Percentiles rank a stretch among this genome's conserved stretches.
Evolutionary conservation across 2,329 filamentous ascomycete species (phyloP).

Genomic region (Myotisia sp.): DNA sequence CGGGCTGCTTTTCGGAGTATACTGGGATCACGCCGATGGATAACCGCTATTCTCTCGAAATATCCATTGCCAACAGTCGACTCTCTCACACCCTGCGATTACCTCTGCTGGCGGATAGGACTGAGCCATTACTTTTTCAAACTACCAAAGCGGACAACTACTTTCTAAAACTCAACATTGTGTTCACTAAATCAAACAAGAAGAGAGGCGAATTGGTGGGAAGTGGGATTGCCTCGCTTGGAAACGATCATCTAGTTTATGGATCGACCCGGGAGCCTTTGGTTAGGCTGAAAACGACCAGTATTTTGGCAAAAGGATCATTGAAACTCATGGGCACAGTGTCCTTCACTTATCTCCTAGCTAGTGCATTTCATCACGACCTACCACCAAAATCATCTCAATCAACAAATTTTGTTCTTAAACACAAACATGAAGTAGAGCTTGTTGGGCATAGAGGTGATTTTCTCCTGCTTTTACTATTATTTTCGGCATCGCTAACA

Average conservation of each 20-base stretch:
- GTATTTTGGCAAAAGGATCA: constrained; percentile 20
- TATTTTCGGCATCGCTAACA: background rate
- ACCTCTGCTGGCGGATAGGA: constrained; percentile 17
- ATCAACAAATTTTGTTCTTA: no score
- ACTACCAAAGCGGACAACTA: constrained; percentile 9
- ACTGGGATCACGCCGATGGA: no score
- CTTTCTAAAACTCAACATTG: constrained; percentile 9
- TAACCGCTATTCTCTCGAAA: constrained; percentile 8
- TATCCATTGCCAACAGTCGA: constrained; percentile 2
- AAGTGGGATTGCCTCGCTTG: constrained; percentile 19
- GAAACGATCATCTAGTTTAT: constrained; percentile 14
- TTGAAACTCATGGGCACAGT: constrained; percentile 21
- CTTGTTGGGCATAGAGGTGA: constrained; percentile 25
- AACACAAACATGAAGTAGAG: constrained; percentile 4
- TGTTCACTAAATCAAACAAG: constrained; percentile 14
- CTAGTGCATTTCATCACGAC: constrained; percentile 14
- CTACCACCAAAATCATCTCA: no score
- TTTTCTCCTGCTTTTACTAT: background rate
- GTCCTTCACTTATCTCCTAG: constrained; percentile 24
- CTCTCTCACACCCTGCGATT: constrained; percentile 10
- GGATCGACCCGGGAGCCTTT: constrained; percentile 21
- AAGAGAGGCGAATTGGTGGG: constrained; percentile 13
- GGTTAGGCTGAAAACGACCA: constrained; percentile 21
- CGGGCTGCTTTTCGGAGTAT: background rate
- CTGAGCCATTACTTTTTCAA: constrained; percentile 15